phyloP scores from a whole-genome alignment of 805 yeast species.

The Myxozyma monticola region DNA sequence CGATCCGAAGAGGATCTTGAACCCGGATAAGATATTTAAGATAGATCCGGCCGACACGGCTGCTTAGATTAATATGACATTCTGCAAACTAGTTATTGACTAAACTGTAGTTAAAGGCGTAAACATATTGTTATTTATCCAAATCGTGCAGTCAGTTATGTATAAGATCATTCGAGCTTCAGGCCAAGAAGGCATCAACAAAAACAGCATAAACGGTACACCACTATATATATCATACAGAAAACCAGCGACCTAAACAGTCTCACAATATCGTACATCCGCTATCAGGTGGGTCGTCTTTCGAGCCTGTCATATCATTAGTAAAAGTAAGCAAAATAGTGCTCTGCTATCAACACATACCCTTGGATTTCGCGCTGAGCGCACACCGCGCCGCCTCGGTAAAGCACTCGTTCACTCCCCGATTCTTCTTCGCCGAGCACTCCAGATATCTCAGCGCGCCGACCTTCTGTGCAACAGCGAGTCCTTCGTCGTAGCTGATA shows the following conservation, averaged over 20 bases:
- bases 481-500: slow-evolving; percentile 89
- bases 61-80: neutral
- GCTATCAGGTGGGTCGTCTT: slow-evolving; percentile 24
- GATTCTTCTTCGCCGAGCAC: slow-evolving; percentile 92
- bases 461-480: slow-evolving; percentile 84
- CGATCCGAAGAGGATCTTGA: slow-evolving; percentile 72
- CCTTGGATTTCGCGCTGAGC: slow-evolving; percentile 81
- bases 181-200: no score
- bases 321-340: neutral
- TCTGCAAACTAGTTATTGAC: neutral
- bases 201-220: no score
- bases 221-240: slow-evolving; percentile 14
- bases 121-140: no score
- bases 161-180: no score
- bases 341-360: slow-evolving; percentile 38
- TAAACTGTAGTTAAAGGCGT: no score
- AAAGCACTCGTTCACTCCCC: slow-evolving; percentile 99
- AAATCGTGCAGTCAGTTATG: no score
- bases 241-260: neutral
- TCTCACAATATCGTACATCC: slow-evolving; percentile 25
- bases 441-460: slow-evolving; percentile 95
- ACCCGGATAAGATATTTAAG: slow-evolving; percentile 70
- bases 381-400: slow-evolving; percentile 99
- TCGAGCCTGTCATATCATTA: neutral
- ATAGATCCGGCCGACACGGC: slow-evolving; percentile 5